Evolutionary conservation across 257 asterid genomes (phyloP).

Genomic region (Penstemon davidsonii): DNA sequence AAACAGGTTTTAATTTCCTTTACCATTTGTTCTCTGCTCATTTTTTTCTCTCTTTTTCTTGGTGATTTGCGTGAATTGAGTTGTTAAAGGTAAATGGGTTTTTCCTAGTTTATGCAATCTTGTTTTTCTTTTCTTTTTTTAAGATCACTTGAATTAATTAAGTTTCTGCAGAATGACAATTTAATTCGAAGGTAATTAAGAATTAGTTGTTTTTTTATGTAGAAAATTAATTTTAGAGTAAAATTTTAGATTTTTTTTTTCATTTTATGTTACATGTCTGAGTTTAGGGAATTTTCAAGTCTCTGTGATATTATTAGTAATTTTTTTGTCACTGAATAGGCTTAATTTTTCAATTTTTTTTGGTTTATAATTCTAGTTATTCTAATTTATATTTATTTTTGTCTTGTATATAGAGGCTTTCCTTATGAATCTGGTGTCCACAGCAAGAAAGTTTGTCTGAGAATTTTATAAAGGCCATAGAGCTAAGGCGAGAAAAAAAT

Average conservation of each 20-base stretch:
- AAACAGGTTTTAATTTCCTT: too few relatives aligned
- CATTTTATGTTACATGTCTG: slow-evolving; percentile 9
- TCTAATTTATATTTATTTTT: too few relatives aligned
- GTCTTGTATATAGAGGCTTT: slow-evolving; percentile 12
- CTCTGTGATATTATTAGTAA: slow-evolving; percentile 1
- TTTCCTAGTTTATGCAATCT: too few relatives aligned
- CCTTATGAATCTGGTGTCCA: slow-evolving; percentile 56
- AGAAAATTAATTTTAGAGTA: too few relatives aligned
- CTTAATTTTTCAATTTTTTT: slow-evolving; percentile 19
- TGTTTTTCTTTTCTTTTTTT: too few relatives aligned
- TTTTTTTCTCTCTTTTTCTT: neutral
- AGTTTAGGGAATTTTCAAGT: slow-evolving; percentile 34
- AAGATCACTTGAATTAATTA: too few relatives aligned
- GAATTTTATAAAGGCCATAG: slow-evolving; percentile 28
- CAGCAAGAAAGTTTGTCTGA: slow-evolving; percentile 43
- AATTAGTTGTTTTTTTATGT: too few relatives aligned
- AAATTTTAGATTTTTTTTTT: neutral
- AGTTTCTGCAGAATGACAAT: too few relatives aligned
- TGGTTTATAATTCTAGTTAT: neutral
- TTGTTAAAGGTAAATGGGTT: too few relatives aligned
- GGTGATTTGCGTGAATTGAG: neutral
- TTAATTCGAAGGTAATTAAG: too few relatives aligned
- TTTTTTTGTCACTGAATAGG: neutral
- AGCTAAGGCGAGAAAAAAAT: neutral
- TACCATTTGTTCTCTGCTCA: too few relatives aligned